Evolutionary conservation across 306 rosid species (phyloP), one percentile per base, ranked within the genome.

Genomic region (Cucurbita moschata): DNA sequence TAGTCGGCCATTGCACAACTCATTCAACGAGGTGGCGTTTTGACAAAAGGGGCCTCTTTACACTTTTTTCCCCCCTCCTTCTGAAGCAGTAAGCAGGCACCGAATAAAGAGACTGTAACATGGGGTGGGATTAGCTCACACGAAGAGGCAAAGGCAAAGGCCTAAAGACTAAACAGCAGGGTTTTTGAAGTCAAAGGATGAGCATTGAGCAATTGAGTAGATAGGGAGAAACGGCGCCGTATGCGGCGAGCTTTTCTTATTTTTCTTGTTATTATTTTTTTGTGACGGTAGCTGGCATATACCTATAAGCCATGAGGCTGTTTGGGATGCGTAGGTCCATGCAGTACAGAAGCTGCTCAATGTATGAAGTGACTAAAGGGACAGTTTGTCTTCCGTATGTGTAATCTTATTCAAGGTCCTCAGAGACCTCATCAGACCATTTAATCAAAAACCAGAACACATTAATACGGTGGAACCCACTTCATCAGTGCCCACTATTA

Each of bases 311-410:
- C 40, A 39, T 43, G 18, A 14, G 35, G 71, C 16, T 62, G 69
- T 18, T 64, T 64, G 37, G 6, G 55, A 58, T 73, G 78, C 63
- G 87, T 79, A 84, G 93, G 81, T 82, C 87, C 79, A 53, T 66
- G 8, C 62, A 75, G 77, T 61, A 75, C 84, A 82, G 87, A 77
- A 74, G 78, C 86, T 82, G 85, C 75, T 70, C 65, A 74, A 85
- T 83, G 83, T 77, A 74, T 80, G 93, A 88, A 88, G 89, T 85
- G 94, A 90, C 91, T 66, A 68, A 77, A 86, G 87, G 86, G 84
- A 77, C 86, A 83, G 80, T 77, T 80, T 84, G 90, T 84, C 80
- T 63, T 84, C 68, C 79, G 78, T 87, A 82, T 79, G 85, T 81
- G 88, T 86, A 83, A 79, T 83, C 83, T 76, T 75, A 81, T 75